Evolutionary conservation across 1,139 yeast genomes (phyloP).

Genomic region (Yamadazyma conglobata): DNA sequence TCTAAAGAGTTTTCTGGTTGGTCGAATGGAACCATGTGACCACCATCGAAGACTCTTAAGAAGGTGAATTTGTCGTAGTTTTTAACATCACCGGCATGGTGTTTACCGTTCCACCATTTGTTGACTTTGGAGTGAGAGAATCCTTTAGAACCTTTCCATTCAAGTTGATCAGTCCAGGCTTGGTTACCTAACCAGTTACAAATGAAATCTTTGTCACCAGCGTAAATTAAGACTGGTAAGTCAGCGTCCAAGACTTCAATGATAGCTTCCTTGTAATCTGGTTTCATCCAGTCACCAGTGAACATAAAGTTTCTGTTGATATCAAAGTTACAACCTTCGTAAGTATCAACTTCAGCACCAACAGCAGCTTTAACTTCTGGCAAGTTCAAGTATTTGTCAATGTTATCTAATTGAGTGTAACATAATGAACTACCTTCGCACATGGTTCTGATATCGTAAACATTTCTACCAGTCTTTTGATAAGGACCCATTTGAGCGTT

Average conservation of each 20-base stretch:
- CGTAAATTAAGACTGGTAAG: slow-evolving; percentile 71
- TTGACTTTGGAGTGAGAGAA: slow-evolving; percentile 43
- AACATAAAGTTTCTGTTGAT: slow-evolving; percentile 78
- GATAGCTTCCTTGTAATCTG: slow-evolving; percentile 63
- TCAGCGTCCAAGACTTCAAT: slow-evolving; percentile 53
- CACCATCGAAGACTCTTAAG: slow-evolving; percentile 46
- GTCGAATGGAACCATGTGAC: slow-evolving; percentile 51
- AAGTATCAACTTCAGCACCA: slow-evolving; percentile 87
- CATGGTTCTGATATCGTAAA: slow-evolving; percentile 84
- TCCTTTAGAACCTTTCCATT: slow-evolving; percentile 59
- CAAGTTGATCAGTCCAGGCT: slow-evolving; percentile 73
- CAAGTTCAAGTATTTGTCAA: slow-evolving; percentile 34
- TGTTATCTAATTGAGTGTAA: slow-evolving; percentile 42
- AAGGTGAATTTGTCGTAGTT: slow-evolving; percentile 45
- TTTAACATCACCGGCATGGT: slow-evolving; percentile 45
- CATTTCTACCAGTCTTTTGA: slow-evolving; percentile 86
- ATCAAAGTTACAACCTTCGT: slow-evolving; percentile 82
- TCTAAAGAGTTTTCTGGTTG: slow-evolving; percentile 46
- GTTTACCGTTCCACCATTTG: slow-evolving; percentile 37
- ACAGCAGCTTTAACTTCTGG: slow-evolving; percentile 60
- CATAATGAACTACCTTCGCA: slow-evolving; percentile 82
- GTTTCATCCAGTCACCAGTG: slow-evolving; percentile 92
- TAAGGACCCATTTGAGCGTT: slow-evolving; percentile 84
- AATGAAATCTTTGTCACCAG: slow-evolving; percentile 84
- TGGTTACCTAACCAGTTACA: slow-evolving; percentile 86